Evolutionary conservation across 225 moss, liverwort and hornwort species (phyloP).

Genomic region (Thuidium tamariscinum): DNA sequence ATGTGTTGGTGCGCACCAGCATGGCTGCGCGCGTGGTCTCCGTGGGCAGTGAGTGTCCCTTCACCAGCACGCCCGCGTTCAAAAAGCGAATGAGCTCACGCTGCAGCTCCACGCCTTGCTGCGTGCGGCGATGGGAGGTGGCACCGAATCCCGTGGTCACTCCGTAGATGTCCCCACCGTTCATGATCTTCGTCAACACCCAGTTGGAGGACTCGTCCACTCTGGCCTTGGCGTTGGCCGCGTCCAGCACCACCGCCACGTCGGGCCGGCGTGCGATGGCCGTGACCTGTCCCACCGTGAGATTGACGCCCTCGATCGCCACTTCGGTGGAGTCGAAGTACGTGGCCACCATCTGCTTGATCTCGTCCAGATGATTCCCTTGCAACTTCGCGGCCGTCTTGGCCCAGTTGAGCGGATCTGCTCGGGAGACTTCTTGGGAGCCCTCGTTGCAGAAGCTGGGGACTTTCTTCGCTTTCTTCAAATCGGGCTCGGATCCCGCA

Average conservation of each 20-base stretch:
- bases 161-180: not conserved
- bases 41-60: not conserved
- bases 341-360: not conserved
- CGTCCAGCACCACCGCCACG: slow-evolving; percentile 2
- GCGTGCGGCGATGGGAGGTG: slow-evolving; percentile 17
- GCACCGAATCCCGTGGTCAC: slow-evolving; percentile 10
- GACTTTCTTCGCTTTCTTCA: not conserved
- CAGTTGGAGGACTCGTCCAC: slow-evolving; percentile 11
- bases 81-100: slow-evolving; percentile 24
- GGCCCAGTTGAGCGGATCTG: not conserved
- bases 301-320: not conserved
- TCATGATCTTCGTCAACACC: not conserved
- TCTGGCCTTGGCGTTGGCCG: slow-evolving; percentile 4
- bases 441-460: not conserved
- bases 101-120: slow-evolving; percentile 1
- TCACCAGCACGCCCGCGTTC: slow-evolving; percentile 2
- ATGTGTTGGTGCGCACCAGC: slow-evolving; percentile 30
- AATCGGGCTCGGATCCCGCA: not conserved
- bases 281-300: not conserved
- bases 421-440: too few species aligned
- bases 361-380: not conserved
- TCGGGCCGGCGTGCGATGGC: not conserved
- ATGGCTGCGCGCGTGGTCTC: slow-evolving; percentile 17
- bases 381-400: not conserved
- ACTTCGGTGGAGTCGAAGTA: not conserved